Evolutionary conservation across 1,284 basidiomycete genomes (phyloP), one percentile per base, ranked within the genome.

Genomic region (Melampsora larici-populina): DNA sequence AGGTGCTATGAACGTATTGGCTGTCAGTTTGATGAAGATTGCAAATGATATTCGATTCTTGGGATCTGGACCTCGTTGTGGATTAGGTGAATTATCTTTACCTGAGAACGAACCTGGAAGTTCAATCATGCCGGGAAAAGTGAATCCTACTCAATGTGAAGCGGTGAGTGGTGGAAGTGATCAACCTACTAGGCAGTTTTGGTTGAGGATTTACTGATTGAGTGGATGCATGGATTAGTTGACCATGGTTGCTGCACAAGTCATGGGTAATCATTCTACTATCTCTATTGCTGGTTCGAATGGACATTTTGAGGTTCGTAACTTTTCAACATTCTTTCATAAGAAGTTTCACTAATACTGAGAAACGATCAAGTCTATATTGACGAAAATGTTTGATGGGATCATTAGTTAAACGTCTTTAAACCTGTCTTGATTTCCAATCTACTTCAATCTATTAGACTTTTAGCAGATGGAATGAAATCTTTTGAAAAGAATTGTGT

Each of bases 81-180:
- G 97, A 79, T 88, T 99, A 66, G 97, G 97, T 48, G 97, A 99
- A 86, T 87, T 99, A 70, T 89, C 88, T 82, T 86, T 99, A 78
- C 97, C 97, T 26, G 97, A 99, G 86, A 99, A 99, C 85, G 97
- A 99, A 86, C 97, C 97, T 63, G 97, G 97, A 79, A 97, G 93
- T 83, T 97, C 94, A 79, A 99, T 99, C 86, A 99, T 99, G 97
- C 97, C 97, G 26, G 97, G 97, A 80, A 99, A 99, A 86, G 97
- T 99, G 79, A 99, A 99, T 87, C 97, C 97, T 21, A 99, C 97
- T 5, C 97, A 99, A 85, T 99, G 97, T 82, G 97, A 99, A 86
- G 97, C 97, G 15, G 80, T 85, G 18, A 70, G 79, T 71, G 36
- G 29, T n/a, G 13, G 26, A 24, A 46, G 24, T 75, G 17, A 24